Base-by-base conservation (phyloP, 768 basidiomycete genomes). In the Collybiopsis confluens region DNA sequence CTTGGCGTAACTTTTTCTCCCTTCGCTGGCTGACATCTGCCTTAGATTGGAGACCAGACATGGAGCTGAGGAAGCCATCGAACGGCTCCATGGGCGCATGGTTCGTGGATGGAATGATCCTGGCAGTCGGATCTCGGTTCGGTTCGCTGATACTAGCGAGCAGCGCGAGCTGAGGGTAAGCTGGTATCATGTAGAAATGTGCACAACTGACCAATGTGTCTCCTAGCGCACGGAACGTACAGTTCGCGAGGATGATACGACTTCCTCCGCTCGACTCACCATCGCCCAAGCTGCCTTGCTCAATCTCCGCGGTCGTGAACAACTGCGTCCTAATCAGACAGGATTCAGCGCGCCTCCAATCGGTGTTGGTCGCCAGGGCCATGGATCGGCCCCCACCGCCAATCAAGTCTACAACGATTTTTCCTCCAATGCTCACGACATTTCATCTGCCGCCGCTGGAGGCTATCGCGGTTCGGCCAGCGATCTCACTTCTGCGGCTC, bases 251-350 rank as follows among this genome's bases (percentile, higher is more conserved):
- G 86, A 75, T 3, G 88, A 86, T 20, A 72, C 74, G 38, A 81
- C 43, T 20, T 53, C 85, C 8, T 82, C 85, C 3, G 77, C 77
- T 10, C 76, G 83, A 16, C 68, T 91, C 26, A 88, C 88, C 5
- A 89, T 91, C 58, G 88, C 88, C 0, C 87, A 89, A 60, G 88
- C 88, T 4, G 80, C 88, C 1, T 66, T 91, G 21, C 78, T 91
- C 51, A 91, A 88, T 62, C 75, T 90, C 40, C 85, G 80, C 51
- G 88, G 88, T 5, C 80, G 85, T 50, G 84, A 88, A 20, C 63
- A 59, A 26, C 61, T 78, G 62, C 54, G 73, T 69, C 35, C 30
- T 28, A 61, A 56, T 10, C 42, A 53, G n/a, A 44, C 28, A 21
- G 52, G 52, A 2, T 11, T 44, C 16, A 37, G n/a, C 33, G 43